Conservation (phyloP, 2,329 filamentous ascomycete genomes). For the Colletotrichum godetiae region DNA sequence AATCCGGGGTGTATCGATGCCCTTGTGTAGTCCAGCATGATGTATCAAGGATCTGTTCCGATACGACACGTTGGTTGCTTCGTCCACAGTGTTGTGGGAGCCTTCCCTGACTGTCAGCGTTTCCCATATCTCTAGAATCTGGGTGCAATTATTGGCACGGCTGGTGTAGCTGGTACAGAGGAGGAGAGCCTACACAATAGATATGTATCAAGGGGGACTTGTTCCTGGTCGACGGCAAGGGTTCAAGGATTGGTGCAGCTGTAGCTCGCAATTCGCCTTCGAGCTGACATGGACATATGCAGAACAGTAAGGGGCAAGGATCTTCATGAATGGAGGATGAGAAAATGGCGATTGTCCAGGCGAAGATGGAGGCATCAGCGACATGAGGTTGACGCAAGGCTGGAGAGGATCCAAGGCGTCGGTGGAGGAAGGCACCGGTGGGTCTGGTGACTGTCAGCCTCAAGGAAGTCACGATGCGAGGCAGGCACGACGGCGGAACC, state of each 20-base stretch:
- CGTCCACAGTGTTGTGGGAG: not conserved
- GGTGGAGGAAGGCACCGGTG: not conserved
- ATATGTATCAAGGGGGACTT: not conserved
- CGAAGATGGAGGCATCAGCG: not conserved
- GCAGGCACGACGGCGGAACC: not conserved
- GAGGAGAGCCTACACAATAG: not conserved
- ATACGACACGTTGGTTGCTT: not conserved
- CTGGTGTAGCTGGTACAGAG: not conserved
- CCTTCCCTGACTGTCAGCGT: not conserved
- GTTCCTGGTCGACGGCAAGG: not conserved
- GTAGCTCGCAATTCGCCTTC: not conserved
- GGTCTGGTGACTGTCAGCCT: not conserved
- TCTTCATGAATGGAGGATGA: not conserved
- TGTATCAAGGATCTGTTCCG: not conserved
- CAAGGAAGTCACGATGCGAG: not conserved
- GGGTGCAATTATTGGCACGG: not conserved
- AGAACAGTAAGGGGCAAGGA: not conserved
- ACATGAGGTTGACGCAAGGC: not conserved
- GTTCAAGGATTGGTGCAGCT: not conserved
- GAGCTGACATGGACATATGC: not conserved
- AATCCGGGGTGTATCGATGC: not conserved
- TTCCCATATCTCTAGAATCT: not conserved
- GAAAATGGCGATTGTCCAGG: too few relatives aligned
- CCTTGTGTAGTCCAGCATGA: not conserved
- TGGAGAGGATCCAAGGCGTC: not conserved